Evolutionary conservation across 176 grass and related monocot genomes (phyloP), one percentile per base, ranked within the genome.

Genomic region (Juncus inflexus): DNA sequence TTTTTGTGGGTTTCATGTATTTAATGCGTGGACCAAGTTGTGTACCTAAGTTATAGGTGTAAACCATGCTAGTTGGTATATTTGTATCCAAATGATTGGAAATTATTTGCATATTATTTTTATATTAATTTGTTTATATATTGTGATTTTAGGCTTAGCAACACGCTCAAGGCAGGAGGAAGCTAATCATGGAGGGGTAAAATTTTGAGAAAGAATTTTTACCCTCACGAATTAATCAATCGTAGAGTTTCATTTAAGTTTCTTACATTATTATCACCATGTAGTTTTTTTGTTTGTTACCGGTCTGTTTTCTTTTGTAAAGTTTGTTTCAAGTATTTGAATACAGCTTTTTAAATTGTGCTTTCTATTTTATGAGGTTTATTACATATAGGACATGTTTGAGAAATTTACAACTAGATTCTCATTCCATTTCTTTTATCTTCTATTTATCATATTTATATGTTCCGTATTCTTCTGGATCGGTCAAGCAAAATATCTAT

Each of bases 61-160:
- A 11, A 16, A 49, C 13, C 5, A 14, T 61, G 58, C 9, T 61
- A 38, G 35, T 36, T 10, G 37, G 5, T 42, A 19, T 39, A 12
- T 51, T 45, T 12, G 41, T 66, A 66, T 9, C 19, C 43, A 9
- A 12, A 15, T 57, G 45, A 66, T 6, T 52, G 10, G 40, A 4
- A 49, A 15, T 50, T 67, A 28, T 68, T 71, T 9, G 40, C 13
- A 35, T 71, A 57, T 58, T 71, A 38, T 58, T 42, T 19, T 42
- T 70, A 1, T 70, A 56, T 12, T 62, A 3, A 3, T 15, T 56
- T 3, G 8, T 40, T 15, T 47, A 9, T 28, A 28, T 28, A 28
- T 28, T 84, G 5, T 65, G 72, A 58, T 40, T 86, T 78, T 84
- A 96, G 91, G 91, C 91, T 96, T 75, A 91, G 91, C 82, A 96